Percentiles rank a stretch among this genome's conserved stretches.
Evolutionary conservation across 495 filamentous ascomycete species (phyloP).

Genomic region (Sabuloglossum arenarium): DNA sequence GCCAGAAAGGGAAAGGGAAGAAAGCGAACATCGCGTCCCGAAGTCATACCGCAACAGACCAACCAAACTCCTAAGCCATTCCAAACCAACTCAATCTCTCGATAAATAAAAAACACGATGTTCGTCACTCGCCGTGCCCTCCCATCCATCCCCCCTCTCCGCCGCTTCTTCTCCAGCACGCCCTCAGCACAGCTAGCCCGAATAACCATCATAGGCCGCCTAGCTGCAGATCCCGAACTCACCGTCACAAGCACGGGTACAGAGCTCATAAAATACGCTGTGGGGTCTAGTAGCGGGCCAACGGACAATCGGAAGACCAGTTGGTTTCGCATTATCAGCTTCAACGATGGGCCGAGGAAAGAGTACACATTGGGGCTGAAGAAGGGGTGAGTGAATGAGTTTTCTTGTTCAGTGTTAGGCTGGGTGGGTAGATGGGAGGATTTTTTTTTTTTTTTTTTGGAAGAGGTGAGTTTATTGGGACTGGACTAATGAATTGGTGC

Average conservation of each 20-base stretch:
- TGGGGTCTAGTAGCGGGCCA: constrained; percentile 36
- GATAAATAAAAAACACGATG: not conserved
- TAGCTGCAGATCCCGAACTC: constrained; percentile 50
- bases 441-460: not conserved
- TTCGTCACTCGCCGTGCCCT: not conserved
- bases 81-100: no score
- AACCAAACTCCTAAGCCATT: no score
- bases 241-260: constrained; percentile 38
- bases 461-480: no score
- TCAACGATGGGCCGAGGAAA: constrained; percentile 34
- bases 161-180: constrained; percentile 37
- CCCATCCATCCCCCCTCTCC: not conserved
- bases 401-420: not conserved
- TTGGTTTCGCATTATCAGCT: constrained; percentile 56
- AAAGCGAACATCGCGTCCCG: no score
- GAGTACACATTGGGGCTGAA: constrained; percentile 42
- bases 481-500: not conserved
- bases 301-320: constrained; percentile 43
- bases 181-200: constrained; percentile 25
- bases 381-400: constrained; percentile 53
- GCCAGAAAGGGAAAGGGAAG: no score
- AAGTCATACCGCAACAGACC: no score
- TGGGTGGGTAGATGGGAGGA: not conserved
- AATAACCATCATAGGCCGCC: constrained; percentile 57
- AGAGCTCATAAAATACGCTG: constrained; percentile 44